Evolutionary conservation across 768 basidiomycete genomes (phyloP).

Genomic region (Boletus bicolor): DNA sequence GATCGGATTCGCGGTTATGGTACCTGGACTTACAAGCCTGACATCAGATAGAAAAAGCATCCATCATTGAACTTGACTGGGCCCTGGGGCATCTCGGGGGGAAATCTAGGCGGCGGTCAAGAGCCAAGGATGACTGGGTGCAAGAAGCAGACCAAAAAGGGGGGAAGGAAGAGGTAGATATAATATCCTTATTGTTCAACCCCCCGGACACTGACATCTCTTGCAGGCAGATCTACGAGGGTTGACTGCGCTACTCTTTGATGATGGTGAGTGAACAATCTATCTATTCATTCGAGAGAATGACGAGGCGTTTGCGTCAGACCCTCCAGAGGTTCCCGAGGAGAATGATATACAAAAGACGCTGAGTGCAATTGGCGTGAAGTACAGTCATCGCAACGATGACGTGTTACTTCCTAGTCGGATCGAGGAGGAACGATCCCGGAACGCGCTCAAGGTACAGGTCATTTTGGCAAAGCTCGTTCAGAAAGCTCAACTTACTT

Average conservation of each 20-base stretch:
- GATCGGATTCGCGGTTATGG: not conserved
- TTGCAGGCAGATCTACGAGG: slow-evolving; percentile 54
- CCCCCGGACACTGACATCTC: not conserved
- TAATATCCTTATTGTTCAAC: not conserved
- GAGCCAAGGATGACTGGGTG: slow-evolving; percentile 38
- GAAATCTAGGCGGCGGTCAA: slow-evolving; percentile 33
- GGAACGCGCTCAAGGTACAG: slow-evolving; percentile 48
- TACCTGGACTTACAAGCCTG: not conserved
- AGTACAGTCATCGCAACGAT: slow-evolving; percentile 75
- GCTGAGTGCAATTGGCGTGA: slow-evolving; percentile 58
- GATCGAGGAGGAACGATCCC: slow-evolving; percentile 64
- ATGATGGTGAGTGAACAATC: slow-evolving; percentile 48
- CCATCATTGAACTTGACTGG: slow-evolving; percentile 75
- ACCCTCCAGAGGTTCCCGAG: slow-evolving; percentile 38
- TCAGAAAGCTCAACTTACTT: slow-evolving; percentile 3
- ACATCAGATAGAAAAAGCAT: slow-evolving; percentile 74
- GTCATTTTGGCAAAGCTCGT: not conserved
- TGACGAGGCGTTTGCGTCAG: slow-evolving; percentile 22
- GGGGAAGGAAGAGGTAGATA: slow-evolving; percentile 34
- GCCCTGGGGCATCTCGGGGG: slow-evolving; percentile 66
- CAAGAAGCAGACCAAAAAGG: slow-evolving; percentile 46
- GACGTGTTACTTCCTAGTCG: slow-evolving; percentile 63
- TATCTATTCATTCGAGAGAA: not conserved
- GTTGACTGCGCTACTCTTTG: slow-evolving; percentile 64
- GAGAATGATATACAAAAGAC: slow-evolving; percentile 54